Conservation (phyloP, 768 basidiomycete genomes). For the Hericium coralloides region DNA sequence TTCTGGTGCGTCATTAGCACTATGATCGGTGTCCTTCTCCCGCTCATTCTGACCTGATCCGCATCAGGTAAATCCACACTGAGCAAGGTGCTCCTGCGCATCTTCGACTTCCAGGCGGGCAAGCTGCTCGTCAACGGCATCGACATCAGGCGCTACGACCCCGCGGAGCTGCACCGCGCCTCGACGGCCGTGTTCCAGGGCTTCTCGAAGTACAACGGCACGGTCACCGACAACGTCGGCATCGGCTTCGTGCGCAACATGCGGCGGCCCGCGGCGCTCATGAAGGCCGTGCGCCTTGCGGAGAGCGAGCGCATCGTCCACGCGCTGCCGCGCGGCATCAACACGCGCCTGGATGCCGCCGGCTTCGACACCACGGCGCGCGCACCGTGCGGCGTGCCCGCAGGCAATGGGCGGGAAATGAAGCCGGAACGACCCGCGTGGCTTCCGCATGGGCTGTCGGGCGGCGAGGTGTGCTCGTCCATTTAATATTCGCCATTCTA, state of each 20-base stretch:
- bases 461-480: slow-evolving; percentile 59
- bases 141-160: slow-evolving; percentile 56
- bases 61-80: slow-evolving; percentile 75
- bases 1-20: slow-evolving; percentile 38
- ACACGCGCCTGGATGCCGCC: slow-evolving; percentile 60
- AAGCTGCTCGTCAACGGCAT: slow-evolving; percentile 59
- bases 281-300: slow-evolving; percentile 59
- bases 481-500: background rate
- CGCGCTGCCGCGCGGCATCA: slow-evolving; percentile 60
- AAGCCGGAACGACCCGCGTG: slow-evolving; percentile 21
- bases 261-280: slow-evolving; percentile 44
- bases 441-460: slow-evolving; percentile 61
- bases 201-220: slow-evolving; percentile 72
- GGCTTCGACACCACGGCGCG: slow-evolving; percentile 38
- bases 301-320: slow-evolving; percentile 61
- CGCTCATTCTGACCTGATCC: background rate
- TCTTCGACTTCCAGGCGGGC: slow-evolving; percentile 69
- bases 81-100: slow-evolving; percentile 71
- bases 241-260: slow-evolving; percentile 65
- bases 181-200: slow-evolving; percentile 80
- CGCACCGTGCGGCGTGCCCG: slow-evolving; percentile 28
- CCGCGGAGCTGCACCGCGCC: slow-evolving; percentile 65
- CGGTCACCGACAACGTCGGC: slow-evolving; percentile 81
- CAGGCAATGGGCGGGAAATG: slow-evolving; percentile 22
- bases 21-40: slow-evolving; percentile 1